phyloP scores from a whole-genome alignment of 495 filamentous ascomycete species.

The Aspergillus nanangensis region DNA sequence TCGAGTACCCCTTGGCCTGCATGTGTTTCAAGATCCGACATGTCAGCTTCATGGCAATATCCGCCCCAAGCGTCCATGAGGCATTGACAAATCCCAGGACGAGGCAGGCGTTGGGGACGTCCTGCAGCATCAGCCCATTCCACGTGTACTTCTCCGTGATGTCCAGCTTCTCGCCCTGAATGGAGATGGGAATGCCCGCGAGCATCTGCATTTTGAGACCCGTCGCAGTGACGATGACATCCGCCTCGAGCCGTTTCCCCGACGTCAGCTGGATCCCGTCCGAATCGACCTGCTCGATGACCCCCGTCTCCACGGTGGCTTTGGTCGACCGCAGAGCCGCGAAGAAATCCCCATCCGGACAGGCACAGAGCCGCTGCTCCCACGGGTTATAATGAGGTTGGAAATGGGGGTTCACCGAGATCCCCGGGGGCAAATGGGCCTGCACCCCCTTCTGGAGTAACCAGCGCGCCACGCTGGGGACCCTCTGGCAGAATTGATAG shows the following conservation, averaged over 20 bases:
- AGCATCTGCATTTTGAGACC: conserved; percentile 35
- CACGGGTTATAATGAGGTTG: conserved; percentile 57
- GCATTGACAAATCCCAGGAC: conserved; percentile 36
- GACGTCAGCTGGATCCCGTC: conserved; percentile 46
- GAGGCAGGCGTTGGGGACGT: conserved; percentile 33
- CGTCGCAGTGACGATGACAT: conserved; percentile 65
- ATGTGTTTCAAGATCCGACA: conserved; percentile 19
- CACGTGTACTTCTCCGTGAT: conserved; percentile 28
- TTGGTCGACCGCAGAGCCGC: conserved; percentile 44
- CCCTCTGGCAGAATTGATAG: conserved; percentile 39
- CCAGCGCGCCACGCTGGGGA: conserved; percentile 37
- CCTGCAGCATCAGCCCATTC: conserved; percentile 37
- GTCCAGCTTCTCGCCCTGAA: conserved; percentile 22
- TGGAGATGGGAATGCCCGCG: conserved; percentile 20
- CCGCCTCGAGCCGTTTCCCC: conserved; percentile 47
- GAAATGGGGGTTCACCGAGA: conserved; percentile 55
- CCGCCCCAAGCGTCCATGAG: conserved; percentile 40
- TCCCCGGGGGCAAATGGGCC: conserved; percentile 41
- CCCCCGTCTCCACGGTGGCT: conserved; percentile 49
- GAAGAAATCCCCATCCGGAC: conserved; percentile 63
- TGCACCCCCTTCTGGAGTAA: conserved; percentile 27
- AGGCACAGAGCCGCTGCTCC: conserved; percentile 60
- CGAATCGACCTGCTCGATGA: conserved; percentile 49
- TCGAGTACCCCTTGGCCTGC: not conserved
- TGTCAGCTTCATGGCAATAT: conserved; percentile 22